These are phyloP conservation scores for Blastocladiella britannica DNA, from an alignment of 192 early-diverging fungal species.

Conservation along the genomic window DNA sequence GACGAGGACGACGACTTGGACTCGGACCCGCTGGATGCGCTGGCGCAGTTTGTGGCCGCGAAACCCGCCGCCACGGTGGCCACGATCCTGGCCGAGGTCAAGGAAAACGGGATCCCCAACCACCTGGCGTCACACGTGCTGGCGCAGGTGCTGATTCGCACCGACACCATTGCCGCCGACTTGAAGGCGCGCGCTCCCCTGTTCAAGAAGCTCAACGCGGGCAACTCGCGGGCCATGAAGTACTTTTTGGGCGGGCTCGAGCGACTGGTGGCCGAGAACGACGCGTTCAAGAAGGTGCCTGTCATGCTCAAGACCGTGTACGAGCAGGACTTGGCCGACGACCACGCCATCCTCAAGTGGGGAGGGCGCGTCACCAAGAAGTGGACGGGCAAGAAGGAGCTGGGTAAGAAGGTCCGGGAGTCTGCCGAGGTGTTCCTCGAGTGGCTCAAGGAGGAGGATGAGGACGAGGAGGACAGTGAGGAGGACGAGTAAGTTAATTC, in stretches of 20 bases:
- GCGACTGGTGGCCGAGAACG: conserved; percentile 42
- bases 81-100: conserved; percentile 41
- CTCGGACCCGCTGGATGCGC: conserved; percentile 47
- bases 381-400: conserved; percentile 58
- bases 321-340: conserved; percentile 75
- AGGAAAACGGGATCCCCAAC: conserved; percentile 49
- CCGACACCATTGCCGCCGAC: conserved; percentile 38
- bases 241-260: conserved; percentile 86
- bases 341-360: conserved; percentile 78
- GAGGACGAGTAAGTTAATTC: conserved; percentile 10
- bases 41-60: conserved; percentile 51
- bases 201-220: conserved; percentile 24
- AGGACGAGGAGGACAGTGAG: conserved; percentile 48
- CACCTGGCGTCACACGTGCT: conserved; percentile 65
- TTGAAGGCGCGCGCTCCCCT: conserved; percentile 47
- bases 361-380: conserved; percentile 59
- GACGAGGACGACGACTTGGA: conserved; percentile 36
- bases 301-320: conserved; percentile 73
- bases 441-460: conserved; percentile 77
- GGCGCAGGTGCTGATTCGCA: conserved; percentile 55
- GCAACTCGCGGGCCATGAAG: background rate
- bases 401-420: conserved; percentile 58
- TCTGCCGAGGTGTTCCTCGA: conserved; percentile 71
- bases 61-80: conserved; percentile 26
- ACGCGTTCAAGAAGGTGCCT: conserved; percentile 38